phyloP scores from a whole-genome alignment of 2,329 filamentous ascomycete species.

The Xylaria sp. region DNA sequence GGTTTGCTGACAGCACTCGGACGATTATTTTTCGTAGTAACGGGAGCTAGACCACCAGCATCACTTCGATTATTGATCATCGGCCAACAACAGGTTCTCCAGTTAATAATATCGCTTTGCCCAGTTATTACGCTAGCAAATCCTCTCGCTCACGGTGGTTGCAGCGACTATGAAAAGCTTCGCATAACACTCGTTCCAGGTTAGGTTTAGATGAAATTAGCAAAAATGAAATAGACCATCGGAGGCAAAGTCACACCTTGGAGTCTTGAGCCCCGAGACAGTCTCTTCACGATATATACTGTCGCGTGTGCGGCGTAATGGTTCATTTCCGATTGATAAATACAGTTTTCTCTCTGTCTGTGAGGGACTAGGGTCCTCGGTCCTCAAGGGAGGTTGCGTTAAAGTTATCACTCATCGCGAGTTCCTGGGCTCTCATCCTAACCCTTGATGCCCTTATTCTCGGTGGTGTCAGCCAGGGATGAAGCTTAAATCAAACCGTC shows the following conservation, averaged over 20 bases:
- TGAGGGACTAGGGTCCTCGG: neutral
- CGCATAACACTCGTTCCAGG: no score
- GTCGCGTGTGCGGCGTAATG: no score
- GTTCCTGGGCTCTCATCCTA: neutral
- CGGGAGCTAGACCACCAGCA: neutral
- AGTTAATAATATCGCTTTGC: no score
- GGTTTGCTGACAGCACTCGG: conserved; percentile 5
- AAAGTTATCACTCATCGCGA: conserved; percentile 20
- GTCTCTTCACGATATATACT: no score
- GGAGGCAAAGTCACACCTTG: neutral
- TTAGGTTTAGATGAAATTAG: neutral
- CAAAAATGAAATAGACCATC: neutral
- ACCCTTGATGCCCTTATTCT: conserved; percentile 6
- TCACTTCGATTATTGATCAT: neutral
- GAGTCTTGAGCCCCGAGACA: neutral
- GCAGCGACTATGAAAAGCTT: neutral
- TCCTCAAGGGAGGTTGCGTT: conserved; percentile 6
- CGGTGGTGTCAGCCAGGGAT: conserved; percentile 4
- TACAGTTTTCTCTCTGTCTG: neutral
- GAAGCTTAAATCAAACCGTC: neutral
- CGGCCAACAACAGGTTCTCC: neutral
- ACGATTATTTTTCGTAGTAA: neutral
- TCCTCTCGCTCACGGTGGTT: neutral
- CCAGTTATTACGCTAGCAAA: neutral
- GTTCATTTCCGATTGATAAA: no score